Percentiles rank a stretch among this genome's conserved stretches.
Evolutionary conservation across 331 rosid species (phyloP).

Genomic region (Saraca asoca): DNA sequence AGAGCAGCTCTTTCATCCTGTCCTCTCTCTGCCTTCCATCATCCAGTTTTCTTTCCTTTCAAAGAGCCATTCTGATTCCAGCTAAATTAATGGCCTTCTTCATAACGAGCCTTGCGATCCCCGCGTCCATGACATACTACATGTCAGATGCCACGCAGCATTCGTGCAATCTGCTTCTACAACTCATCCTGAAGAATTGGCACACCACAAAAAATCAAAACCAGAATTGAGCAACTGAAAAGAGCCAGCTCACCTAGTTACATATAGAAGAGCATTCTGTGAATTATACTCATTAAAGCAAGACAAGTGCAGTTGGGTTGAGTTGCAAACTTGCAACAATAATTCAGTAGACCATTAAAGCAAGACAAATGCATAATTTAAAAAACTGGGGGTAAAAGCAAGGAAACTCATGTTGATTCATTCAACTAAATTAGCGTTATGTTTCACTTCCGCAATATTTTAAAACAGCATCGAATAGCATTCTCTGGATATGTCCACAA

Average conservation of each 20-base stretch:
- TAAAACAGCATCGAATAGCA: neutral
- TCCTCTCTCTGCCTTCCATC: no score
- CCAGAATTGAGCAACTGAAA: neutral
- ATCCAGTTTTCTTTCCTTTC: constrained; percentile 24
- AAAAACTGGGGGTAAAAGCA: neutral
- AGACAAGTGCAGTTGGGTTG: no score
- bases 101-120: constrained; percentile 30
- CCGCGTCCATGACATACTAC: constrained; percentile 6
- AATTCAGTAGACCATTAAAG: no score
- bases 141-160: constrained; percentile 27
- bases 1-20: no score
- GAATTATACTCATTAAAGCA: no score
- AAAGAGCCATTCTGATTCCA: constrained; percentile 19
- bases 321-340: no score
- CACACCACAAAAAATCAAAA: constrained; percentile 29
- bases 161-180: constrained; percentile 37
- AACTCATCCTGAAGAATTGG: constrained; percentile 44
- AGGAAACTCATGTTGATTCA: constrained; percentile 10
- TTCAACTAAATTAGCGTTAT: constrained; percentile 12
- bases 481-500: constrained; percentile 7
- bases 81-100: constrained; percentile 26
- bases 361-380: no score
- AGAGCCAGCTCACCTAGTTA: constrained; percentile 6
- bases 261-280: neutral
- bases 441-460: neutral